Percentiles rank a stretch among this genome's conserved stretches.
Conservation (phyloP, 2,329 filamentous ascomycete genomes). For the Aspergillus sp. region DNA sequence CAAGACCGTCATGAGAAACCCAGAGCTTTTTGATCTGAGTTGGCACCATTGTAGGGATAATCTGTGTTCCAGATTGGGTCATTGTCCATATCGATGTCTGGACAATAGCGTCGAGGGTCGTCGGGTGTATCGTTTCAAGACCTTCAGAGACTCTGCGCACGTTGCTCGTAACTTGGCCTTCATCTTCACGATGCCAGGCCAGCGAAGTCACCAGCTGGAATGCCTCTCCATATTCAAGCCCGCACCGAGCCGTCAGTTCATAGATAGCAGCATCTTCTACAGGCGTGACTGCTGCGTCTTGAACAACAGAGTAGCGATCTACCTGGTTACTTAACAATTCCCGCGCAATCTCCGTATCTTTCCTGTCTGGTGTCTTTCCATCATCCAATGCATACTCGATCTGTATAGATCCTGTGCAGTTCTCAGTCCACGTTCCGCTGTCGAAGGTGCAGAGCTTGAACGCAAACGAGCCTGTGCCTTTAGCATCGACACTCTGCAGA, state of each 20-base stretch:
- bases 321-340: not conserved
- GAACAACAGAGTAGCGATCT: not conserved
- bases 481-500: not conserved
- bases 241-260: not conserved
- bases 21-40: not conserved
- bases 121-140: conserved; percentile 10
- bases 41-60: not conserved
- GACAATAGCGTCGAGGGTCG: conserved; percentile 11
- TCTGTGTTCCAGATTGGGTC: not conserved
- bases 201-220: not conserved
- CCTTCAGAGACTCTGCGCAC: not conserved
- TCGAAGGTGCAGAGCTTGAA: not conserved
- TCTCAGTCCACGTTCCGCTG: not conserved
- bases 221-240: not conserved
- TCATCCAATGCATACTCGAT: not conserved
- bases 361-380: not conserved
- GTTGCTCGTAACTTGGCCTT: not conserved
- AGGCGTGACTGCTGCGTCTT: not conserved
- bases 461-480: not conserved
- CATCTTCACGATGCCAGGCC: not conserved
- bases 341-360: not conserved
- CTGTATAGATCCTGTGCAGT: not conserved
- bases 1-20: not conserved
- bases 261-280: not conserved
- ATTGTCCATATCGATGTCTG: conserved; percentile 5